Evolutionary conservation across 441 rosid genomes (phyloP), one percentile per base, ranked within the genome.

Genomic region (Eruca vesicaria): DNA sequence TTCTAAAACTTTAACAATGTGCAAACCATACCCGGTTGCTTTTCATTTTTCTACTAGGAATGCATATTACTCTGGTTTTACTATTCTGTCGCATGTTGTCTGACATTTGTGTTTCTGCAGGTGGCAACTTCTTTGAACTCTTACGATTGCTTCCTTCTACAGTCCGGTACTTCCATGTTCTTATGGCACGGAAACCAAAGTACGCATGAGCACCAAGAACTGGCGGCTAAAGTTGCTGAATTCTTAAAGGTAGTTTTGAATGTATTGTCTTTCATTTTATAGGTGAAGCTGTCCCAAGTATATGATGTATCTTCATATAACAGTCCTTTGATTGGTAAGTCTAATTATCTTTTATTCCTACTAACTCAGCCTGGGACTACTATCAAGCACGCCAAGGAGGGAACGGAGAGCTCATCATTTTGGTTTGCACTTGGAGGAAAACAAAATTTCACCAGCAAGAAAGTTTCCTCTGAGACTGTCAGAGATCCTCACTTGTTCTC

Each of bases 401-500:
- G 99, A 77, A 92, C 98, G 19, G 99, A 94, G 88, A 94, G 89
- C 86, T 92, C 98, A 35, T 73, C 96, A 75, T 96, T 96, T 83
- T 96, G 99, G 99, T 87, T 77, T 86, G 87, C 98, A 69, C 92
- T 96, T 79, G 99, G 99, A 65, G 99, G 98, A 43, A 96, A 96
- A 84, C 98, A 96, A 82, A 88, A 82, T 76, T 91, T 89, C 89
- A 89, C 84, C 75, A 88, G 94, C 87, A 88, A 89, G 86, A 92
- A 86, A 60, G 78, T 74, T 78, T 73, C 93, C 78, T 68, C 81
- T 9, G 96, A 94, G 81, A 80, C 69, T 79, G 80, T 80, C 74
- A 88, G 97, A 78, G 99, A 96, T 81, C 97, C 98, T 35, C 99
- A 91, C 76, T 79, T 96, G 84, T 96, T 90, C 82, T 73, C 90